phyloP scores from a whole-genome alignment of 2,329 filamentous ascomycete species.

The Aspergillus quadricinctus region DNA sequence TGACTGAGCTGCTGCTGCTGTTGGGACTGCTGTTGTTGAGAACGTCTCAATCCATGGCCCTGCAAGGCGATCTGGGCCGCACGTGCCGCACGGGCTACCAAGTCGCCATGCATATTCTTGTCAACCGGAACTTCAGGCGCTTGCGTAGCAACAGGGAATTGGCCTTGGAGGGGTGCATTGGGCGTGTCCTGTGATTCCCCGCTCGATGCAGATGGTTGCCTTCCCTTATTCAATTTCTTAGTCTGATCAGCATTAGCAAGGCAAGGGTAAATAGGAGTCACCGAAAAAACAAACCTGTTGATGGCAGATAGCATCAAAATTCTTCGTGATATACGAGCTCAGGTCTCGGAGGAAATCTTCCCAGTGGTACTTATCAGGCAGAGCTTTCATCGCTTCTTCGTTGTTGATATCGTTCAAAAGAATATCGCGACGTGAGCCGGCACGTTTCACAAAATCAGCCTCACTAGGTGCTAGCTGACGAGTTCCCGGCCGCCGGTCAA shows the following conservation, averaged over 20 bases:
- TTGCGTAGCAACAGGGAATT: constrained; percentile 38
- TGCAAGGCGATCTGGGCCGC: constrained; percentile 47
- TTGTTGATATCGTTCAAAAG: constrained; percentile 53
- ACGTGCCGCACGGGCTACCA: constrained; percentile 45
- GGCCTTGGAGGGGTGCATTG: constrained; percentile 37
- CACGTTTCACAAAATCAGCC: constrained; percentile 55
- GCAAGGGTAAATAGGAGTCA: neutral
- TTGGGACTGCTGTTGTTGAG: constrained; percentile 31
- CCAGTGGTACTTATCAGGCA: constrained; percentile 61
- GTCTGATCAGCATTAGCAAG: constrained; percentile 26
- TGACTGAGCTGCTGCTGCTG: constrained; percentile 10
- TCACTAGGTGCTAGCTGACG: constrained; percentile 55
- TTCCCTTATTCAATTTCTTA: constrained; percentile 37
- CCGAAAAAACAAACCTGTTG: constrained; percentile 38
- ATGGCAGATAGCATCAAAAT: constrained; percentile 50
- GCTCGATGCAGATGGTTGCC: constrained; percentile 33
- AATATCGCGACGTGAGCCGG: constrained; percentile 52
- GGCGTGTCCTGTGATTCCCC: constrained; percentile 35
- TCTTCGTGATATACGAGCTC: constrained; percentile 55
- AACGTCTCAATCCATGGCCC: constrained; percentile 37
- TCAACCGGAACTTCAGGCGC: constrained; percentile 38
- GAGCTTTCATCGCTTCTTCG: constrained; percentile 43
- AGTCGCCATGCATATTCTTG: constrained; percentile 40
- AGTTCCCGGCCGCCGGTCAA: constrained; percentile 52
- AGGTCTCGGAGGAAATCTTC: constrained; percentile 59